Evolutionary conservation across 177 flowering plant species (phyloP).

Genomic region (Vitis hybrid): DNA sequence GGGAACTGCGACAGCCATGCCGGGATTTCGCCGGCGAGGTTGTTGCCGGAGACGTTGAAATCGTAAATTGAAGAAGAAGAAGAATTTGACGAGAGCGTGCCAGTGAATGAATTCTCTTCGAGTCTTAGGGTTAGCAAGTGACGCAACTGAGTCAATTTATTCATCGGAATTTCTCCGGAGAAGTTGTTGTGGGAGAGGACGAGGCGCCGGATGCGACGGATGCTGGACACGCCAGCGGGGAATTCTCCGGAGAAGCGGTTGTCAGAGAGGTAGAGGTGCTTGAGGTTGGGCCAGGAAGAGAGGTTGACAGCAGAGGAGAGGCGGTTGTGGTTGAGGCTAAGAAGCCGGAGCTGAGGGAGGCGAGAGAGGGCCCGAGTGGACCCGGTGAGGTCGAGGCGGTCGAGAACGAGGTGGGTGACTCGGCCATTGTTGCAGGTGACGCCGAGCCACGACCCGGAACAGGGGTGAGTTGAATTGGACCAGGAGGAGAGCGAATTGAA

Average conservation of each 20-base stretch:
- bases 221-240: constrained; percentile 34
- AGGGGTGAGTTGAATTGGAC: constrained; percentile 35
- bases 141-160: constrained; percentile 22
- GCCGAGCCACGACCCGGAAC: constrained; percentile 42
- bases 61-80: constrained; percentile 11
- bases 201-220: constrained; percentile 42
- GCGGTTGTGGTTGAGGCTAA: constrained; percentile 43
- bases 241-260: constrained; percentile 41
- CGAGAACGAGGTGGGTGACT: constrained; percentile 44
- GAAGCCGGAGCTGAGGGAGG: constrained; percentile 42
- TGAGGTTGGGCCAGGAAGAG: constrained; percentile 39
- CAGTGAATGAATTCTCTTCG: constrained; percentile 38
- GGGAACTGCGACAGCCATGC: constrained; percentile 26
- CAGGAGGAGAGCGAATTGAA: constrained; percentile 28
- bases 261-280: constrained; percentile 51
- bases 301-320: constrained; percentile 23
- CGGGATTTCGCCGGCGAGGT: constrained; percentile 44
- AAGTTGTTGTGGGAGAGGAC: constrained; percentile 43
- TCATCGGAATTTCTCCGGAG: constrained; percentile 34
- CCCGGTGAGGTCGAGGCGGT: constrained; percentile 43
- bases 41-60: constrained; percentile 46
- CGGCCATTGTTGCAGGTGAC: constrained; percentile 38
- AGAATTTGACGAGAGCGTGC: constrained; percentile 13
- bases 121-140: constrained; percentile 45
- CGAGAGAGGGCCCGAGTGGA: constrained; percentile 22